Percentiles rank a stretch among this genome's conserved stretches.
Evolutionary conservation across 345 rosid genomes (phyloP).

Genomic region (Eucalyptus erythrocorys): DNA sequence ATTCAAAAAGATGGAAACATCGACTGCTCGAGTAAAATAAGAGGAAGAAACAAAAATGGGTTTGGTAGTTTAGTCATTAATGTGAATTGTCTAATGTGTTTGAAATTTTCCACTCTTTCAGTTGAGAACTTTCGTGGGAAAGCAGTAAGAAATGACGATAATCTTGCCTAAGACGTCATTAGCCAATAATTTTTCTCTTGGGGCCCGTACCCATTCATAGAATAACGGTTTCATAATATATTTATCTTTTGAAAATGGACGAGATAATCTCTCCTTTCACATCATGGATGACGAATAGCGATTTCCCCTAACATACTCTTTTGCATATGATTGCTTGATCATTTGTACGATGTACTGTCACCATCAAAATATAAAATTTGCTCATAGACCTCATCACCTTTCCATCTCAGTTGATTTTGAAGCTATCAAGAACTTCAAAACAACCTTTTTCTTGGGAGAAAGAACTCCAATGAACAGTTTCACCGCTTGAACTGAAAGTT

Average conservation of each 20-base stretch:
- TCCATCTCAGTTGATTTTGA: not conserved
- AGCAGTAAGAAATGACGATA: not conserved
- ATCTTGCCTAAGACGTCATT: not conserved
- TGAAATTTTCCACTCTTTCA: not conserved
- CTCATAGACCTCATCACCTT: not conserved
- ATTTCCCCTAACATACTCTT: not conserved
- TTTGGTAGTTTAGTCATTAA: not conserved
- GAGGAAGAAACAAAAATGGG: not conserved
- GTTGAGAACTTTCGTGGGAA: not conserved
- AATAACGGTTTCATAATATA: not conserved
- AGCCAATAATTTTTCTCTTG: not conserved
- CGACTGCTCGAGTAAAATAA: not conserved
- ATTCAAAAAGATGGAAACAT: not conserved
- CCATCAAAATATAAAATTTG: not conserved
- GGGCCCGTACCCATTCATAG: not conserved
- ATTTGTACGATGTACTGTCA: not conserved
- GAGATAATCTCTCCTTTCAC: not conserved
- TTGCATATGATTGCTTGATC: not conserved
- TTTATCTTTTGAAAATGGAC: not conserved
- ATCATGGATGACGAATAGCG: not conserved
- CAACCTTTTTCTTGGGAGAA: accelerated
- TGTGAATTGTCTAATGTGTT: not conserved
- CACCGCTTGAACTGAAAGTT: not conserved
- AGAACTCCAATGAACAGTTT: not conserved
- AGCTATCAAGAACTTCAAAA: not conserved